phyloP scores from a whole-genome alignment of 495 filamentous ascomycete species.

The Patellaria atrata region DNA sequence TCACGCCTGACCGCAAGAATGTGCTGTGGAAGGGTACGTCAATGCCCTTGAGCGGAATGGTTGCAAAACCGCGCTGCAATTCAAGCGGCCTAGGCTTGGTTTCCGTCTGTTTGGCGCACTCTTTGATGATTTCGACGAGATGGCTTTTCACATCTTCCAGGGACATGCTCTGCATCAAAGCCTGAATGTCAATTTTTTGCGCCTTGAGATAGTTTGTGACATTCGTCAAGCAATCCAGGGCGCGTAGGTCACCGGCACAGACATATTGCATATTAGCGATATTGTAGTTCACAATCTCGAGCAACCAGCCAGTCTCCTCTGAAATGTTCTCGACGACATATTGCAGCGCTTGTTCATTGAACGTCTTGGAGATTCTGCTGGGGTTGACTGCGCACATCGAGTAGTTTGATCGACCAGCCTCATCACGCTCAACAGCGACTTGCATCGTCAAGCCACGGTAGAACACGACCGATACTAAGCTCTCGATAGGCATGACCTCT shows the following conservation, averaged over 20 bases:
- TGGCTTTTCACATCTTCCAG: constrained; percentile 71
- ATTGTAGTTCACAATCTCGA: constrained; percentile 99
- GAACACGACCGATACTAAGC: constrained; percentile 94
- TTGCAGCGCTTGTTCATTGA: constrained; percentile 91
- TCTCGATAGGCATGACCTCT: constrained; percentile 98
- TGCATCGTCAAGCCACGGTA: constrained; percentile 99
- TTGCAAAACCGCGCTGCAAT: constrained; percentile 88
- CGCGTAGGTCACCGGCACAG: constrained; percentile 89
- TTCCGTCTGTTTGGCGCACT: constrained; percentile 71
- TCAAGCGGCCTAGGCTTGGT: constrained; percentile 76
- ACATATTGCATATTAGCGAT: constrained; percentile 98
- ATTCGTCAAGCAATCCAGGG: constrained; percentile 83
- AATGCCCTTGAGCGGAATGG: constrained; percentile 90
- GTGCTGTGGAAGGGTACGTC: constrained; percentile 99
- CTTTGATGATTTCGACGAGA: constrained; percentile 71
- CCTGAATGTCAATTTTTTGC: constrained; percentile 91
- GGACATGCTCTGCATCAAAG: constrained; percentile 70
- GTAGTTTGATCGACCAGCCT: constrained; percentile 84
- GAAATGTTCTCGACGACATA: constrained; percentile 89
- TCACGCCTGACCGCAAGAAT: constrained; percentile 92
- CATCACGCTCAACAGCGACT: constrained; percentile 95
- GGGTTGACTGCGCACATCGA: constrained; percentile 98
- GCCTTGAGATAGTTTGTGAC: constrained; percentile 88
- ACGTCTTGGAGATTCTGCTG: constrained; percentile 89
- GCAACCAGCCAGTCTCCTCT: constrained; percentile 81